Conservation (phyloP, 257 asterid genomes). For the Solanum tacnaense region DNA sequence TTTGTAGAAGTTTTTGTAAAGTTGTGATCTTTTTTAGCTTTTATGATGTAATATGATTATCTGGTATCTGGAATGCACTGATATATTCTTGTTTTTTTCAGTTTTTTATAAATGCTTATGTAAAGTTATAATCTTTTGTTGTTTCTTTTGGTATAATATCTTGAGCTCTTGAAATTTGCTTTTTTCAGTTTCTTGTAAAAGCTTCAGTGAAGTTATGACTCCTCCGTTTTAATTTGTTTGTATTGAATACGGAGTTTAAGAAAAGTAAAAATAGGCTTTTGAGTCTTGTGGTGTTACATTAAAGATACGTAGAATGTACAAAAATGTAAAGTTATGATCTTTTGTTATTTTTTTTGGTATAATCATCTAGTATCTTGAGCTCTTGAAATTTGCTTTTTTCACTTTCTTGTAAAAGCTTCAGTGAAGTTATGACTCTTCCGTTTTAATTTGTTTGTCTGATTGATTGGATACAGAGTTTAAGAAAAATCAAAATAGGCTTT, state of each 20-base stretch:
- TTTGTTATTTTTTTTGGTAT: neutral
- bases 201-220: slow-evolving; percentile 13
- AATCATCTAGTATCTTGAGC: neutral
- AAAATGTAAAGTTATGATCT: neutral
- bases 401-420: slow-evolving; percentile 42
- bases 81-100: slow-evolving; percentile 5
- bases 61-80: neutral
- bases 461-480: too few relatives aligned
- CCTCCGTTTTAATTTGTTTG: neutral
- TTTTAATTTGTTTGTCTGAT: too few relatives aligned
- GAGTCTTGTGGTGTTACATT: too few relatives aligned
- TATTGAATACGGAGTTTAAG: neutral
- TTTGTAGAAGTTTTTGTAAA: slow-evolving; percentile 24
- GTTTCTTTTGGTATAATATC: neutral
- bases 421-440: neutral
- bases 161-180: neutral
- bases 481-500: too few relatives aligned
- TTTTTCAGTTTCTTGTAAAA: slow-evolving; percentile 25
- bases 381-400: neutral
- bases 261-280: too few relatives aligned
- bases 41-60: neutral
- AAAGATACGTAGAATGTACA: too few relatives aligned
- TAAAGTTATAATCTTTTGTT: neutral
- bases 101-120: slow-evolving; percentile 35
- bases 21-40: neutral